phyloP scores from a whole-genome alignment of 2,329 filamentous ascomycete genomes.

The Xylariaceae sp. region DNA sequence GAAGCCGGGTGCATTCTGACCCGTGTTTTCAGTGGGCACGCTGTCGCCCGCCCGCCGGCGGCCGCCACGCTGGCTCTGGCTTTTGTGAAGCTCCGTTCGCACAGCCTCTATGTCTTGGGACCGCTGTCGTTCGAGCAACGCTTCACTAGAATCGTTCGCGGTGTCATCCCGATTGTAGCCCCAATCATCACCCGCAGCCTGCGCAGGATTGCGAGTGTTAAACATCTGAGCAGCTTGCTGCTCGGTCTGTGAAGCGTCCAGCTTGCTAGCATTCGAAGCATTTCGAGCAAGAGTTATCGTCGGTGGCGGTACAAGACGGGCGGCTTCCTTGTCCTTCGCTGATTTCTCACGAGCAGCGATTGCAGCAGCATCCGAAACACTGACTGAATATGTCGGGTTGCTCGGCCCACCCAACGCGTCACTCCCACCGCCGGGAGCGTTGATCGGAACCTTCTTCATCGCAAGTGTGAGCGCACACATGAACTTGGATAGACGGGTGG shows the following conservation, averaged over 20 bases:
- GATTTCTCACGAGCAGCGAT: slow-evolving; percentile 53
- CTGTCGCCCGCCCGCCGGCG: slow-evolving; percentile 24
- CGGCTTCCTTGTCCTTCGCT: slow-evolving; percentile 52
- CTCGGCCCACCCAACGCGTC: slow-evolving; percentile 55
- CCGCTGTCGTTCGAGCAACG: slow-evolving; percentile 27
- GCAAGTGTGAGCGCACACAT: slow-evolving; percentile 88
- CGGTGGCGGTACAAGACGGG: slow-evolving; percentile 52
- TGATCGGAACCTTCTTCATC: slow-evolving; percentile 79
- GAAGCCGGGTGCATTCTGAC: slow-evolving; percentile 15
- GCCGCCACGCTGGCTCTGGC: slow-evolving; percentile 20
- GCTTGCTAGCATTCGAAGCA: slow-evolving; percentile 11
- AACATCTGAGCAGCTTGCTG: slow-evolving; percentile 37
- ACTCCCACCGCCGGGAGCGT: slow-evolving; percentile 66
- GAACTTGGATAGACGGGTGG: slow-evolving; percentile 82
- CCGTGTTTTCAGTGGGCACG: slow-evolving; percentile 12
- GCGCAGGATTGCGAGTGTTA: slow-evolving; percentile 30
- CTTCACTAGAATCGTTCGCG: slow-evolving; percentile 21
- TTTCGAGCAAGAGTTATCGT: slow-evolving; percentile 13
- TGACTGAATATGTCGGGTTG: slow-evolving; percentile 76
- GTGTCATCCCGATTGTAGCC: slow-evolving; percentile 29
- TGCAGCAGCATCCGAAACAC: slow-evolving; percentile 63
- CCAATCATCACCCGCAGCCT: slow-evolving; percentile 30
- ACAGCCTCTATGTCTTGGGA: slow-evolving; percentile 29
- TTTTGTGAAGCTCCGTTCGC: slow-evolving; percentile 18
- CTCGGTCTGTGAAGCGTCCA: slow-evolving; percentile 28